These are phyloP conservation scores for Phytophthora sp. DNA, from an alignment of 352 stramenopile species.

Conservation along the genomic window DNA sequence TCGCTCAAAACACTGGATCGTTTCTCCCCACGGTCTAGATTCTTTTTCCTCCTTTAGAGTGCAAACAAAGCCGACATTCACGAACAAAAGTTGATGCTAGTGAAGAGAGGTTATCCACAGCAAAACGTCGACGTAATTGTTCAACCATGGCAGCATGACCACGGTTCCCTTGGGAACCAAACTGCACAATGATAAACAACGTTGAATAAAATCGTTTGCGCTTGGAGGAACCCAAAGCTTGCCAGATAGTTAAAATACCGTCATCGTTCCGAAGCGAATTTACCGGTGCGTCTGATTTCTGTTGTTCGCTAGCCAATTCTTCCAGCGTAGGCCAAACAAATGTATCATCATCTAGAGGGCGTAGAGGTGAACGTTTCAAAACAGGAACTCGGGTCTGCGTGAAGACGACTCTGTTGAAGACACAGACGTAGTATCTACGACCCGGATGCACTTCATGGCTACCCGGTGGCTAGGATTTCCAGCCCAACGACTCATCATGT, in stretches of 20 bases:
- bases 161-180: not conserved
- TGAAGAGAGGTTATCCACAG: not conserved
- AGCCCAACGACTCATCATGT: slow-evolving; percentile 22
- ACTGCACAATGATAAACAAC: slow-evolving; percentile 11
- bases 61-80: slow-evolving; percentile 3
- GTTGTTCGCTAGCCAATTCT: not conserved
- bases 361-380: no score
- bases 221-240: not conserved
- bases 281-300: not conserved
- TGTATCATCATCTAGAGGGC: slow-evolving; percentile 3
- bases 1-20: not conserved
- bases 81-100: not conserved
- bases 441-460: no score
- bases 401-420: no score
- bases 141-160: not conserved
- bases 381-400: no score
- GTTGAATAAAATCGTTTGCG: not conserved
- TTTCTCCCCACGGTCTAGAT: slow-evolving; percentile 13
- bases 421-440: not conserved
- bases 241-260: not conserved
- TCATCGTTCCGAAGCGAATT: not conserved
- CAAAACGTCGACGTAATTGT: slow-evolving; percentile 3
- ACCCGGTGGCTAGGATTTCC: not conserved
- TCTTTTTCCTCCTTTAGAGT: not conserved
- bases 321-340: slow-evolving; percentile 4